Base-by-base conservation (phyloP, 176 grass and related monocot genomes). In the Raddia distichophylla region DNA sequence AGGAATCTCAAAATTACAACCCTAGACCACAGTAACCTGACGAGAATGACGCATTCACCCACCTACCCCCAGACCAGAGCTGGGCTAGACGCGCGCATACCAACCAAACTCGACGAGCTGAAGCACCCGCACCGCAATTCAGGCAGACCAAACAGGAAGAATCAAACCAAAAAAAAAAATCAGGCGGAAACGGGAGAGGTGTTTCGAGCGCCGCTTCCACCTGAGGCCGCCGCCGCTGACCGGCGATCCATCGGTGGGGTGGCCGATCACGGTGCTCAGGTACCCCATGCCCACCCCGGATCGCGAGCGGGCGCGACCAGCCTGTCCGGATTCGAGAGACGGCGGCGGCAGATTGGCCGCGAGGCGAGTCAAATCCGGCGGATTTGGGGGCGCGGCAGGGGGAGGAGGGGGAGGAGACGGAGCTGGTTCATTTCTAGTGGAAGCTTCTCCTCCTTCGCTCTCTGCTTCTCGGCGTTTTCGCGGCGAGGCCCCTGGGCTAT, bases 221-320 rank as follows among this genome's bases (percentile, higher is more conserved):
- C 88, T 90, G 73, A 86, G 88, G 33, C 88, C 88, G 51, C 88
- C 79, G 78, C 88, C 88, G 83, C 88, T 90, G 78, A 78, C 88
- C 5, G 83, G 83, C 78, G 83, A 86, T 27, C 88, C 88, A 19
- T 90, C 88, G 16, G 88, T 90, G 44, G 88, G 78, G 81, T 89
- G 69, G 61, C 87, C 87, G 88, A 90, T 90, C 73, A 90, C 83
- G 10, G 83, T 46, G 78, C 88, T 90, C 51, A 90, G 37, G 83
- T 90, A 90, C 59, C 88, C 88, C 88, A 90, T 90, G 56, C 37
- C 70, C 27, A 27, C 27, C 1, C 50, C 42, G 10, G 82, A 84
- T 79, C 75, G 37, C 74, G 6, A 0, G 64, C 58, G 8, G n/a
- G 6, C 14, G 3, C 32, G 80, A 35, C 27, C 14, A 68, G 6